A percentile compares a stretch with the other conserved stretches of the same genome.
Conservation (phyloP, 1,284 basidiomycete genomes). For the Trichosporon coremiiforme region DNA sequence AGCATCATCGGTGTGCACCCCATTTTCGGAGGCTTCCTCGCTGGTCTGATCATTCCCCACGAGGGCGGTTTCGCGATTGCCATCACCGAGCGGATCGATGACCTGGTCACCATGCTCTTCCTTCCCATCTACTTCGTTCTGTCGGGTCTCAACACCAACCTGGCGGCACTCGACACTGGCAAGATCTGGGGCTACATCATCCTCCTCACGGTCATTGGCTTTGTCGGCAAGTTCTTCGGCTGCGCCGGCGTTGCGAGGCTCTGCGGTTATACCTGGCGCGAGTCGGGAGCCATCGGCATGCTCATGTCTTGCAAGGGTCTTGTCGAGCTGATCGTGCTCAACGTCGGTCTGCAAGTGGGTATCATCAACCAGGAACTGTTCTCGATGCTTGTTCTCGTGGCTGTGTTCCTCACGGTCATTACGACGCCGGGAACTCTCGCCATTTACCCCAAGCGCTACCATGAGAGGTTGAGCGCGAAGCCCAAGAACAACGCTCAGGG, state of each 20-base stretch:
- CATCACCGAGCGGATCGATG: constrained; percentile 75
- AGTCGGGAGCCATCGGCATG: constrained; percentile 80
- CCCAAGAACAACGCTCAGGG: constrained; percentile 26
- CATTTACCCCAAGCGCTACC: constrained; percentile 72
- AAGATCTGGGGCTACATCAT: constrained; percentile 84
- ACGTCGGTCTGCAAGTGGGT: constrained; percentile 78
- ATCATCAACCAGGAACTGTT: constrained; percentile 70
- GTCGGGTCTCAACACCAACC: constrained; percentile 79
- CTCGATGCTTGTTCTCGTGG: constrained; percentile 88
- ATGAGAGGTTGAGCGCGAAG: constrained; percentile 32
- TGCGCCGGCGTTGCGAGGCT: constrained; percentile 68
- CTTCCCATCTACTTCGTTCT: constrained; percentile 82
- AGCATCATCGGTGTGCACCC: constrained; percentile 77
- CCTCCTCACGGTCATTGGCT: constrained; percentile 77
- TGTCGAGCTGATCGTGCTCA: constrained; percentile 88
- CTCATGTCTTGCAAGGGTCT: constrained; percentile 91
- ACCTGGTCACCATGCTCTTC: constrained; percentile 67
- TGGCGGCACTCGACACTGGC: constrained; percentile 72
- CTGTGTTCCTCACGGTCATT: constrained; percentile 80
- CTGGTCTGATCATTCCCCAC: constrained; percentile 84
- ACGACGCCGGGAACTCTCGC: constrained; percentile 80
- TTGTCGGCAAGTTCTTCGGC: constrained; percentile 71
- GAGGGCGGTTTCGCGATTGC: constrained; percentile 81
- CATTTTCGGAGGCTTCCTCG: constrained; percentile 78
- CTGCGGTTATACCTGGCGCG: constrained; percentile 72